Base-by-base conservation (phyloP, 371 early-diverging fungal genomes). In the Basidiobolus meristosporus region DNA sequence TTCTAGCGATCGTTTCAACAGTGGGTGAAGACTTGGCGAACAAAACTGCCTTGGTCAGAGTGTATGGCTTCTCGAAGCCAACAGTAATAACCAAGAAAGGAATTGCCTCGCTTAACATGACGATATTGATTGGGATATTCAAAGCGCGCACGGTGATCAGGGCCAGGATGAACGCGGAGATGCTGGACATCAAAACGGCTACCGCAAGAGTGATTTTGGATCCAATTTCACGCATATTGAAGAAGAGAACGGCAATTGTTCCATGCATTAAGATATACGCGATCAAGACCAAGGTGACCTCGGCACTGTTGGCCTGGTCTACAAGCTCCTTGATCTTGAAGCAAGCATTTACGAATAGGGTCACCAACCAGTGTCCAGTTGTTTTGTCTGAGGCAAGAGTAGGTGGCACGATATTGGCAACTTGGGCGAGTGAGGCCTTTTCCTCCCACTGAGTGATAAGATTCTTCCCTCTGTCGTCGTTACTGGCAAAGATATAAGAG, bases 1-100 rank as follows among this genome's bases (percentile, higher is more conserved):
- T 44, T n/a, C 43, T 46, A 14, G 46, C 49, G 42, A 39, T 54
- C 48, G 28, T 52, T 56, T 6, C 31, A 43, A 14, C 15, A 7
- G 26, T 23, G 12, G 18, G 7, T 16, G 41, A 22, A 38, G 12
- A 15, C n/a, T n/a, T n/a, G n/a, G n/a, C n/a, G 7, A 20, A 20
- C 17, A 85, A 63, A 0, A 90, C 82, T 22, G 86, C 70, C 43
- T 78, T 76, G 43, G 87, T 78, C 45, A 92, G 65, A 15, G 66
- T 65, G 54, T 73, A 75, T 31, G 83, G 82, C 50, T 86, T 79
- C 47, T 92, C 90, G 45, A 90, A 90, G 0, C 90, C 90, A 31
- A 90, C 74, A n/a, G 86, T 85, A 39, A 87, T 78, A 31, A 84
- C 76, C 37, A 92, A 69, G 62, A 90, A 90, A 2, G 92, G 92